These are phyloP conservation scores for Citrus maxima DNA, from an alignment of 345 rosid species.

Conservation along the genomic window DNA sequence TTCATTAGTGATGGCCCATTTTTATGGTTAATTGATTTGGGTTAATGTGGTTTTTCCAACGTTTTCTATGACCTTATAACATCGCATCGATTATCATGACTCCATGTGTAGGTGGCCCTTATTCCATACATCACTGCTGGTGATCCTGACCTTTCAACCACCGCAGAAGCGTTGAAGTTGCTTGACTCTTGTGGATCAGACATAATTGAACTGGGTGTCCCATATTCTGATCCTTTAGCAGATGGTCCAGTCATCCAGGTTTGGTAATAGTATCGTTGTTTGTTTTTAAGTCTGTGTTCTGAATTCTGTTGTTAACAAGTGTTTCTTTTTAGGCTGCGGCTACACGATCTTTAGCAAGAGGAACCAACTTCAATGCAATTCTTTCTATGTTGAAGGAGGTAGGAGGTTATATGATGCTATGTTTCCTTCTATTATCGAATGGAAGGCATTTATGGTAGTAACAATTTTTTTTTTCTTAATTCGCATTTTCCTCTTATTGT, in stretches of 20 bases:
- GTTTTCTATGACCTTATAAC: neutral
- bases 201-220: slow-evolving; percentile 83
- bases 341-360: slow-evolving; percentile 71
- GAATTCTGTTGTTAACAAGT: slow-evolving; percentile 7
- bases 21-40: neutral
- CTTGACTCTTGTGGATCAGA: slow-evolving; percentile 76
- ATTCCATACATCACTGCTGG: slow-evolving; percentile 95
- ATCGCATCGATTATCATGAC: neutral
- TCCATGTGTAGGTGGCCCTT: slow-evolving; percentile 63
- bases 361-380: slow-evolving; percentile 68
- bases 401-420: slow-evolving; percentile 3
- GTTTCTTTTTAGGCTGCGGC: slow-evolving; percentile 73
- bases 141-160: slow-evolving; percentile 94
- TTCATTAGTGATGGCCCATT: neutral
- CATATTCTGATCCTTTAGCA: slow-evolving; percentile 90
- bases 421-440: neutral
- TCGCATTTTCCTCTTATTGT: neutral
- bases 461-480: neutral
- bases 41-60: neutral
- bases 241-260: slow-evolving; percentile 99
- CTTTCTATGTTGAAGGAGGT: slow-evolving; percentile 80
- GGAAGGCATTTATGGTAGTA: neutral
- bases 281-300: neutral
- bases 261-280: neutral
- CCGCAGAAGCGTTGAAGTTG: slow-evolving; percentile 79